Conservation (phyloP, 73 alveolate genomes). For the Symbiodinium natans region DNA sequence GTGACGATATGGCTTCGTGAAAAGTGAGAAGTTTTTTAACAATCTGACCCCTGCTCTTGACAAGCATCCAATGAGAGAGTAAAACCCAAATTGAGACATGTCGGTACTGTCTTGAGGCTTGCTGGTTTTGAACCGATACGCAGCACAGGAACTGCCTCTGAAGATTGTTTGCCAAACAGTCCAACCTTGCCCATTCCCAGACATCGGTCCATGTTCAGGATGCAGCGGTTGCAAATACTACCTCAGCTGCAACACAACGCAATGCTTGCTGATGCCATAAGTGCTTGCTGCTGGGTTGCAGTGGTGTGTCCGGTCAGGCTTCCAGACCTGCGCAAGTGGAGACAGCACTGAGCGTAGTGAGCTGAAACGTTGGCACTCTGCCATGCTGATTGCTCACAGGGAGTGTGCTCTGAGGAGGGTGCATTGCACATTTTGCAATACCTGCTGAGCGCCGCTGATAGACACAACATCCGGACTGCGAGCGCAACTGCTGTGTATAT, state of each 20-base stretch:
- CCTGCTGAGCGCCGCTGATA: slow-evolving; percentile 71
- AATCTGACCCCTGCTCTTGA: too few relatives aligned
- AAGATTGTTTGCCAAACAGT: too few relatives aligned
- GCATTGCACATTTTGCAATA: slow-evolving; percentile 97
- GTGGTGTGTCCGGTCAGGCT: slow-evolving; percentile 98
- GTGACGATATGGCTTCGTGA: too few relatives aligned
- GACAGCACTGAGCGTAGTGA: too few relatives aligned
- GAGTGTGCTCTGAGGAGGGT: background rate
- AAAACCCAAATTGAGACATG: too few relatives aligned
- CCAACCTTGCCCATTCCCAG: too few relatives aligned
- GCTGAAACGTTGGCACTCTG: too few relatives aligned
- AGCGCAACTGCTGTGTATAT: background rate
- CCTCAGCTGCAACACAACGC: slow-evolving; percentile 31
- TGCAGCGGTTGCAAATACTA: slow-evolving; percentile 97
- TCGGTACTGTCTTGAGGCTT: too few relatives aligned
- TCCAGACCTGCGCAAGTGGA: slow-evolving; percentile 95
- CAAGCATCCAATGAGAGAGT: too few relatives aligned
- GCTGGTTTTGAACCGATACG: too few relatives aligned
- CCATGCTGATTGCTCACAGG: background rate
- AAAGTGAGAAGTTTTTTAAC: too few relatives aligned
- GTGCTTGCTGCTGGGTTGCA: slow-evolving; percentile 94
- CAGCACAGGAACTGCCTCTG: too few relatives aligned
- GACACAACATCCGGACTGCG: background rate
- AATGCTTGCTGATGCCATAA: background rate
- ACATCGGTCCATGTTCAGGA: slow-evolving; percentile 98